A percentile compares a stretch with the other conserved stretches of the same genome.
Evolutionary conservation across 2,329 filamentous ascomycete genomes (phyloP).

Genomic region (Chaetoscypha palmicola): DNA sequence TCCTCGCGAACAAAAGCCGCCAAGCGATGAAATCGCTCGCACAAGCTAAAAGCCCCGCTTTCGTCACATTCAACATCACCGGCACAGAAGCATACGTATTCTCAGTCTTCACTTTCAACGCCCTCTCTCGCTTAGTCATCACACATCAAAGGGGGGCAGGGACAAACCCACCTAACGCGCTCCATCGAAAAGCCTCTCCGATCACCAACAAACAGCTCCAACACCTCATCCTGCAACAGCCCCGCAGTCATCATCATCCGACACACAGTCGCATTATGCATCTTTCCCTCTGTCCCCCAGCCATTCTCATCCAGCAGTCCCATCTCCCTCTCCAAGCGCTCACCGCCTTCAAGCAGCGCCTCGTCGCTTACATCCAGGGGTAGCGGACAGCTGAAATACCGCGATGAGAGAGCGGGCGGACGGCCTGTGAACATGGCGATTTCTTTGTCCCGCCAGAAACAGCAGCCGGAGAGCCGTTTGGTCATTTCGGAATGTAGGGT

Average conservation of each 20-base stretch:
- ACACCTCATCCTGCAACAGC: constrained; percentile 14
- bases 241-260: constrained; percentile 10
- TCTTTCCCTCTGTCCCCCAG: constrained; percentile 32
- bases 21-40: constrained; percentile 6
- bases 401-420: constrained; percentile 34
- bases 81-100: constrained; percentile 9
- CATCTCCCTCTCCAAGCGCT: constrained; percentile 24
- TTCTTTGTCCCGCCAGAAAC: constrained; percentile 31
- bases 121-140: neutral
- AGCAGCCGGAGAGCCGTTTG: constrained; percentile 9
- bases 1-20: constrained; percentile 9
- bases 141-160: too few relatives aligned
- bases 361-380: constrained; percentile 36
- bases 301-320: constrained; percentile 32
- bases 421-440: constrained; percentile 37
- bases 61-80: constrained; percentile 6
- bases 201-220: constrained; percentile 18
- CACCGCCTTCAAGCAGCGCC: constrained; percentile 30
- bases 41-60: constrained; percentile 7
- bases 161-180: constrained; percentile 12
- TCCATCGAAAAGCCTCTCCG: constrained; percentile 10
- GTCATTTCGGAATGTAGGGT: constrained; percentile 15
- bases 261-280: constrained; percentile 30
- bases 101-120: constrained; percentile 8
- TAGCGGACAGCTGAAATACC: constrained; percentile 34